Percentiles rank a stretch among this genome's conserved stretches.
These are phyloP conservation scores for Fagopyrum esculentum DNA, from an alignment of 148 eudicot genomes.

Conservation along the genomic window DNA sequence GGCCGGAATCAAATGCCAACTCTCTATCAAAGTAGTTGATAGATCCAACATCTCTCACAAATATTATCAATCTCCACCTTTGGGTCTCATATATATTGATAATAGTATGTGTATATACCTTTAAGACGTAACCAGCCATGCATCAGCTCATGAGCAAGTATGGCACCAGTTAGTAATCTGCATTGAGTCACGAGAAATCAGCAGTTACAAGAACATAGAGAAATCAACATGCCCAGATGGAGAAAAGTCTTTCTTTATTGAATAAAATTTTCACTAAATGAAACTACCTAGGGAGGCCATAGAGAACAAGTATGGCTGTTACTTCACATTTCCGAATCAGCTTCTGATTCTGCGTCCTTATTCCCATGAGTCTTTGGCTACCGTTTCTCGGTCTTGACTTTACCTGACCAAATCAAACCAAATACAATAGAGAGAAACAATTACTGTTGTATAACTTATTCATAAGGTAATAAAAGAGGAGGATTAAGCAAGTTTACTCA, in stretches of 20 bases:
- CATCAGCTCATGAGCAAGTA: constrained; percentile 96
- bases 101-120: constrained; percentile 30
- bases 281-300: constrained; percentile 90
- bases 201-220: background rate
- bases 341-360: constrained; percentile 86
- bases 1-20: too few relatives aligned
- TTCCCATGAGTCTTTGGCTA: constrained; percentile 69
- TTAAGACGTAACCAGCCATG: constrained; percentile 96
- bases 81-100: background rate
- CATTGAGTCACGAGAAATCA: background rate
- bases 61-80: too few relatives aligned
- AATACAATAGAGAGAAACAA: background rate
- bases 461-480: background rate
- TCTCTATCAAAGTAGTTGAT: too few relatives aligned
- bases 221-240: background rate
- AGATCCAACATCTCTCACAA: too few relatives aligned
- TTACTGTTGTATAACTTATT: background rate
- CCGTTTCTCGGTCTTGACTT: constrained; percentile 73
- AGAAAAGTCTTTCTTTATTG: background rate
- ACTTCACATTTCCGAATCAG: constrained; percentile 85
- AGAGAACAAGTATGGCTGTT: constrained; percentile 94
- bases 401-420: constrained; percentile 40
- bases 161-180: constrained; percentile 96
- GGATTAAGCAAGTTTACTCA: background rate
- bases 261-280: background rate